A percentile compares a stretch with the other conserved stretches of the same genome.
Conservation (phyloP, 257 asterid genomes). For the Leonotis leonurus region DNA sequence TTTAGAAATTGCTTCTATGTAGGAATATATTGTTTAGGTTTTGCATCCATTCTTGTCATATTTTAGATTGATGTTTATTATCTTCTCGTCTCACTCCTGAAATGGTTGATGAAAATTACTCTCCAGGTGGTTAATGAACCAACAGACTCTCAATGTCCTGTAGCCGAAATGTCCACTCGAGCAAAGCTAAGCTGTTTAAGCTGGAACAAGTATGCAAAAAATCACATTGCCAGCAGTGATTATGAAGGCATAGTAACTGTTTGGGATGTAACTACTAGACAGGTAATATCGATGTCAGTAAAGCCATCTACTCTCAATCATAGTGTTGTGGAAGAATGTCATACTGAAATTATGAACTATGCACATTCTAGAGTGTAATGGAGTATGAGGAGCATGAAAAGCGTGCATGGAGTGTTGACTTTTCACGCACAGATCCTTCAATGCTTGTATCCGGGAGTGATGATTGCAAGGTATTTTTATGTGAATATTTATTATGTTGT, state of each 20-base stretch:
- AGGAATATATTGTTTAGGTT: background rate
- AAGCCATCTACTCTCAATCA: background rate
- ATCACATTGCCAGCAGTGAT: constrained; percentile 82
- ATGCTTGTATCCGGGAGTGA: constrained; percentile 93
- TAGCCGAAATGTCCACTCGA: constrained; percentile 75
- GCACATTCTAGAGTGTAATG: constrained; percentile 61
- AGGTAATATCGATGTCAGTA: constrained; percentile 37
- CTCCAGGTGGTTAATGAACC: constrained; percentile 75
- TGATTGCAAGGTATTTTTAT: constrained; percentile 70
- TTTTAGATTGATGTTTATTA: background rate
- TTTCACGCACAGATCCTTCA: constrained; percentile 69
- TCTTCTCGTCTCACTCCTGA: background rate
- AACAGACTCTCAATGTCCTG: constrained; percentile 58
- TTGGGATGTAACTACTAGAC: constrained; percentile 87
- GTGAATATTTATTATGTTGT: background rate
- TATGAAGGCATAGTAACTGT: constrained; percentile 88
- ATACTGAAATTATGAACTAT: constrained; percentile 1
- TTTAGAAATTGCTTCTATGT: background rate
- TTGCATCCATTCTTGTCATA: background rate
- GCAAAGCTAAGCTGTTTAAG: constrained; percentile 87
- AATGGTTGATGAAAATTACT: constrained; percentile 18
- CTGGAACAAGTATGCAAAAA: constrained; percentile 74
- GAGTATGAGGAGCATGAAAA: constrained; percentile 95
- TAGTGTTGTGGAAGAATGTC: constrained; percentile 2
- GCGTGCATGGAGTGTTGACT: constrained; percentile 95